phyloP scores from a whole-genome alignment of 2,329 filamentous ascomycete genomes.

The Chrysoporthe austroafricana region DNA sequence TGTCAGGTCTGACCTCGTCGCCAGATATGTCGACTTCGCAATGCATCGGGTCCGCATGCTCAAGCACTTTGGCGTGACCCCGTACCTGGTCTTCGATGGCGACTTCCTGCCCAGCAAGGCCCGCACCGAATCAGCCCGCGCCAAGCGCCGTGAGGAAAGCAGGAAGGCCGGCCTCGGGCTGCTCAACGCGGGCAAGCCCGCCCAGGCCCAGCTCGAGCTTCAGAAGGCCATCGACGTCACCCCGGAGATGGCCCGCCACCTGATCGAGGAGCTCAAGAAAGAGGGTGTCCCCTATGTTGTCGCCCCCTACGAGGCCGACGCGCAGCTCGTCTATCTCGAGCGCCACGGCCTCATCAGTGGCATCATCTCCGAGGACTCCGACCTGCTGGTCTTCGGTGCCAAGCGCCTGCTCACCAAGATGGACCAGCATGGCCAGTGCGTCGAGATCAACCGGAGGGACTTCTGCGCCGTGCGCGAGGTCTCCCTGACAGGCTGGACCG shows the following conservation, averaged over 20 bases:
- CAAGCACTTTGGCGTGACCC: constrained; percentile 88
- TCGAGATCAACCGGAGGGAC: constrained; percentile 87
- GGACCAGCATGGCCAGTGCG: constrained; percentile 88
- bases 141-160: constrained; percentile 76
- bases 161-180: constrained; percentile 77
- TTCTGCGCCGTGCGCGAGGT: constrained; percentile 89
- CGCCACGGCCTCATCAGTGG: constrained; percentile 80
- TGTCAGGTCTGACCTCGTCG: background rate
- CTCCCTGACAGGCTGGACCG: constrained; percentile 88
- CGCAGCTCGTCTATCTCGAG: constrained; percentile 95
- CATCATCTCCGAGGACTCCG: constrained; percentile 95
- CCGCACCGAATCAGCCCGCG: constrained; percentile 77
- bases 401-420: constrained; percentile 90
- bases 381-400: constrained; percentile 92
- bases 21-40: constrained; percentile 84
- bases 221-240: constrained; percentile 97
- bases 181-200: constrained; percentile 76
- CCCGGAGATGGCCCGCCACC: constrained; percentile 87
- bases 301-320: constrained; percentile 95
- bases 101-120: constrained; percentile 94
- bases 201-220: constrained; percentile 81
- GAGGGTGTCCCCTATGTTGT: constrained; percentile 84
- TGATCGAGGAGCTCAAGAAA: constrained; percentile 91
- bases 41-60: constrained; percentile 94
- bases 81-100: constrained; percentile 94